phyloP scores from a whole-genome alignment of 2,329 filamentous ascomycete species.

The Neobulgaria alba region DNA sequence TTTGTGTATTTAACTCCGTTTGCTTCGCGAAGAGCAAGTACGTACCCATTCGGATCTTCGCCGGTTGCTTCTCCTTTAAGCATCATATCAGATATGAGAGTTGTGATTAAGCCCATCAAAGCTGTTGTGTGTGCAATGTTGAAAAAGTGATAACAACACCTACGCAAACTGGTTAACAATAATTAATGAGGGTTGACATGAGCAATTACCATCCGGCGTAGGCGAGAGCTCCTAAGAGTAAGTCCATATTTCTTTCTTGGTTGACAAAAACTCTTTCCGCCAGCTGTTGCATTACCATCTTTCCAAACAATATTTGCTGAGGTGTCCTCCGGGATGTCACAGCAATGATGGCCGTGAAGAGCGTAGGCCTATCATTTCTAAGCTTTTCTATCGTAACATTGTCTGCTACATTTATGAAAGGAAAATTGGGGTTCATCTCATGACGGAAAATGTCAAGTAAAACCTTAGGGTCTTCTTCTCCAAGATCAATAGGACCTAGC shows the following conservation, averaged over 20 bases:
- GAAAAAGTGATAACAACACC: background rate
- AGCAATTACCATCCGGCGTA: background rate
- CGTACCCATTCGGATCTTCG: background rate
- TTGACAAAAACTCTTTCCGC: conserved; percentile 11
- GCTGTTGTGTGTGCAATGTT: background rate
- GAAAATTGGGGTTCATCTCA: conserved; percentile 15
- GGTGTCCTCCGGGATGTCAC: conserved; percentile 6
- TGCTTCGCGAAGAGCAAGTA: background rate
- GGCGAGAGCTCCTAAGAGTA: conserved; percentile 14
- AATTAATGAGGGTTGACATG: too few relatives aligned
- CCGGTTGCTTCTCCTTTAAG: background rate
- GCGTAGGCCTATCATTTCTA: conserved; percentile 11
- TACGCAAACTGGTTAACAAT: too few relatives aligned
- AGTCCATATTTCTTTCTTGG: conserved; percentile 22
- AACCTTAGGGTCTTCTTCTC: conserved; percentile 6
- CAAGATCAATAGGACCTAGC: conserved; percentile 3
- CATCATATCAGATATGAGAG: background rate
- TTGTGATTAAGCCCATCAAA: background rate
- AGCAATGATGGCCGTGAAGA: conserved; percentile 16
- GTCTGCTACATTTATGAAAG: conserved; percentile 16
- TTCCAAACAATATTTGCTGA: conserved; percentile 7
- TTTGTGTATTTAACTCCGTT: background rate
- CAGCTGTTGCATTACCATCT: conserved; percentile 10
- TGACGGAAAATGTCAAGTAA: conserved; percentile 12
- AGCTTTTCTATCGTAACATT: conserved; percentile 5